Percentiles rank a stretch among this genome's conserved stretches.
phyloP scores from a whole-genome alignment of 1,284 basidiomycete genomes.

The Pseudozyma hubeiensis region DNA sequence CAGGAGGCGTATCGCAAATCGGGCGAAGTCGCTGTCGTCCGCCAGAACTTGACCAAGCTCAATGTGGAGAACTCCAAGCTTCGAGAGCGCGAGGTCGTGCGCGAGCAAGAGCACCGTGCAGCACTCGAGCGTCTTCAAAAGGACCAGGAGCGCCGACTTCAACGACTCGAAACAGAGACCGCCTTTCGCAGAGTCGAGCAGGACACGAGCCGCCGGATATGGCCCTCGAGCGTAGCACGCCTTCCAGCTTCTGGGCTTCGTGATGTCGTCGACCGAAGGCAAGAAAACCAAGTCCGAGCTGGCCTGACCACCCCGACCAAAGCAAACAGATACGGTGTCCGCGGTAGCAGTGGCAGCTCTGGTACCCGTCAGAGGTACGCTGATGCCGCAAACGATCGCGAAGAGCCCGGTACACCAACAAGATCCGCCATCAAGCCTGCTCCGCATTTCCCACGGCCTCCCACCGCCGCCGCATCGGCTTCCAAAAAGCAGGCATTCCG shows the following conservation, averaged over 20 bases:
- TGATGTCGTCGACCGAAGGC: slow-evolving; percentile 26
- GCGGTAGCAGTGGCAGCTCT: slow-evolving; percentile 33
- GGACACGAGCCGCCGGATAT: slow-evolving; percentile 55
- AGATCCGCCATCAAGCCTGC: slow-evolving; percentile 22
- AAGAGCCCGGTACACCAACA: slow-evolving; percentile 38
- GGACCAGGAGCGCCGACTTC: slow-evolving; percentile 51
- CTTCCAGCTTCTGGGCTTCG: slow-evolving; percentile 35
- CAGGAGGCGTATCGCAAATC: slow-evolving; percentile 51
- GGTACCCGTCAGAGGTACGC: slow-evolving; percentile 26
- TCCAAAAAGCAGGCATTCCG: slow-evolving; percentile 34
- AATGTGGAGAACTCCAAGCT: slow-evolving; percentile 52
- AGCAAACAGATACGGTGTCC: slow-evolving; percentile 14
- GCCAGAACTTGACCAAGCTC: slow-evolving; percentile 53
- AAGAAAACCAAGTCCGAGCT: slow-evolving; percentile 42
- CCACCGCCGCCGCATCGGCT: slow-evolving; percentile 14
- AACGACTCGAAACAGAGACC: slow-evolving; percentile 54
- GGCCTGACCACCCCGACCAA: slow-evolving; percentile 49
- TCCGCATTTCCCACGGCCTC: slow-evolving; percentile 25
- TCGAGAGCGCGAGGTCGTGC: slow-evolving; percentile 41
- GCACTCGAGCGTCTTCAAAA: slow-evolving; percentile 46
- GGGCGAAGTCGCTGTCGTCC: slow-evolving; percentile 57
- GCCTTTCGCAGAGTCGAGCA: slow-evolving; percentile 61
- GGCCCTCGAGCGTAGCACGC: slow-evolving; percentile 54
- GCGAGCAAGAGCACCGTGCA: slow-evolving; percentile 48
- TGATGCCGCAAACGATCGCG: slow-evolving; percentile 8